Percentiles rank a stretch among this genome's conserved stretches.
Evolutionary conservation across 2,329 filamentous ascomycete genomes (phyloP).

Genomic region (Oidium heveae): DNA sequence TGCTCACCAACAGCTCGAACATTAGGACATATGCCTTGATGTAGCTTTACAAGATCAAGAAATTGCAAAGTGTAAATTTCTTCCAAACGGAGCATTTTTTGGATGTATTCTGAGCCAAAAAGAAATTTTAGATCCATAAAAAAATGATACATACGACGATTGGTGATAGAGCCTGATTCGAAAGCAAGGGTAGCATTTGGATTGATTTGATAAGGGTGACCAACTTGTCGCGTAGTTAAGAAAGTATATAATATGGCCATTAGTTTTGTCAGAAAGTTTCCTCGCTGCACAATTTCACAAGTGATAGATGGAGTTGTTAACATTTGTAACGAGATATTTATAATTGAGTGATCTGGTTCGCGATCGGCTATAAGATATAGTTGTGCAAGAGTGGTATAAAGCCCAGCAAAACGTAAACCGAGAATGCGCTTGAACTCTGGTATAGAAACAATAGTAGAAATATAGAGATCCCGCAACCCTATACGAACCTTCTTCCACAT

Average conservation of each 20-base stretch:
- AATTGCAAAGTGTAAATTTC: slow-evolving; percentile 82
- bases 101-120: slow-evolving; percentile 68
- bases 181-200: slow-evolving; percentile 72
- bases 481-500: slow-evolving; percentile 94
- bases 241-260: slow-evolving; percentile 97
- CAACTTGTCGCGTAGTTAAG: slow-evolving; percentile 82
- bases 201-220: slow-evolving; percentile 72
- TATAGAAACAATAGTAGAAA: slow-evolving; percentile 85
- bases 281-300: slow-evolving; percentile 77
- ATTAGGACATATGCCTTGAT: slow-evolving; percentile 93
- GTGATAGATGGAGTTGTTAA: slow-evolving; percentile 92
- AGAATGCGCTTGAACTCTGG: slow-evolving; percentile 90
- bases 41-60: slow-evolving; percentile 79
- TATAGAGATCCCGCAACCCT: slow-evolving; percentile 77
- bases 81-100: slow-evolving; percentile 59
- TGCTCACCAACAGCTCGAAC: slow-evolving; percentile 79
- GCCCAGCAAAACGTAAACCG: slow-evolving; percentile 73
- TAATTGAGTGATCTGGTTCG: slow-evolving; percentile 94
- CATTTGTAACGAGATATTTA: slow-evolving; percentile 91
- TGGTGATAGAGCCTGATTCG: slow-evolving; percentile 83
- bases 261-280: slow-evolving; percentile 85
- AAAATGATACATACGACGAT: slow-evolving; percentile 90
- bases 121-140: slow-evolving; percentile 86
- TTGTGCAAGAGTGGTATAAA: slow-evolving; percentile 85
- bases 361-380: slow-evolving; percentile 87